phyloP scores from a whole-genome alignment of 2,329 filamentous ascomycete genomes.

The Gliomastix tumulicola region DNA sequence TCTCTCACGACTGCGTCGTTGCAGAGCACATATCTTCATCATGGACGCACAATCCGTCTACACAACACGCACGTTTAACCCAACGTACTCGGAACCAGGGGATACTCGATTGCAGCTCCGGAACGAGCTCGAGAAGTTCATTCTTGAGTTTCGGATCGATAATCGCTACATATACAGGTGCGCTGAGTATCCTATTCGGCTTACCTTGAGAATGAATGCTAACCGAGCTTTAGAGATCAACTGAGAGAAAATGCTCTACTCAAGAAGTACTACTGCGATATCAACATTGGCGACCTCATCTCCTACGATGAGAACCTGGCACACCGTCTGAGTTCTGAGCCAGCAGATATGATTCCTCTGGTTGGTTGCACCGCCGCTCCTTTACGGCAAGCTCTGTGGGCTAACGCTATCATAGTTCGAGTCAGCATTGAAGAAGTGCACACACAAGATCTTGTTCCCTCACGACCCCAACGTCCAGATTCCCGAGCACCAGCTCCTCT shows the following conservation, averaged over 20 bases:
- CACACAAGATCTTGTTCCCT: conserved; percentile 87
- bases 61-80: conserved; percentile 72
- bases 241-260: conserved; percentile 89
- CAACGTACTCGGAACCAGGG: conserved; percentile 56
- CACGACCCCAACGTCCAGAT: conserved; percentile 59
- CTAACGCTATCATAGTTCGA: conserved; percentile 72
- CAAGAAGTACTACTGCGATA: conserved; percentile 92
- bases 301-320: conserved; percentile 94
- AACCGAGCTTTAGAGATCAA: conserved; percentile 64
- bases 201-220: conserved; percentile 3
- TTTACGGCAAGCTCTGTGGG: no score
- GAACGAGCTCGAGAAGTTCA: conserved; percentile 77
- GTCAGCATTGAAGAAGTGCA: conserved; percentile 80
- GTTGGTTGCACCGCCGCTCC: conserved; percentile 39
- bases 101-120: conserved; percentile 69
- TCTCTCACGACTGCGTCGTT: no score
- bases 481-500: conserved; percentile 87
- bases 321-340: conserved; percentile 81
- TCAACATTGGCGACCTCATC: conserved; percentile 93
- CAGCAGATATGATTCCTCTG: conserved; percentile 84
- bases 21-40: no score
- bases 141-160: conserved; percentile 89
- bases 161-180: conserved; percentile 93
- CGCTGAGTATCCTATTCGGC: conserved; percentile 7
- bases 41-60: conserved; percentile 91